Conservation (phyloP, 495 filamentous ascomycete species). For the Penicillium chermesinum region DNA sequence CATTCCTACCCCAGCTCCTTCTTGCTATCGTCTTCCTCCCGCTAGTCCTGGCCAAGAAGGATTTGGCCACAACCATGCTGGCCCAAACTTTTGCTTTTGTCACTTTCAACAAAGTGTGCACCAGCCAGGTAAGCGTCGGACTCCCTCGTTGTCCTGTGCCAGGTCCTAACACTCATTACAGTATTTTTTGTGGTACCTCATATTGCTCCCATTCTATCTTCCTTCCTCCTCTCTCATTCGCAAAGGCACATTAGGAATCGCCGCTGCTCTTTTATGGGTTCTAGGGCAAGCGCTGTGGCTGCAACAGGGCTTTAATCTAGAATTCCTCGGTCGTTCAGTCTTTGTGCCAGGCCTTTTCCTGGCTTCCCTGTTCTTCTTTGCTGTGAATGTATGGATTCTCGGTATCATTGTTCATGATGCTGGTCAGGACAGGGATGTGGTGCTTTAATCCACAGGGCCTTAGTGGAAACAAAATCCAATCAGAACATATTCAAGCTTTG, state of each 20-base stretch:
- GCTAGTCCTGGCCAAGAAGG: constrained; percentile 71
- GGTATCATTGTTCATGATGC: constrained; percentile 72
- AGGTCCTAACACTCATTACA: constrained; percentile 27
- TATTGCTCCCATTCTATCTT: constrained; percentile 88
- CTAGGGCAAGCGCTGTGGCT: constrained; percentile 72
- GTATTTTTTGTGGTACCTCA: constrained; percentile 98
- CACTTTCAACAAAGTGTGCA: constrained; percentile 97
- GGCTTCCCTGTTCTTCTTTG: constrained; percentile 71
- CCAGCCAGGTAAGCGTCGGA: constrained; percentile 67
- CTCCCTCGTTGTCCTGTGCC: not conserved
- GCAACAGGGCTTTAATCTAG: constrained; percentile 79
- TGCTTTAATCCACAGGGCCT: not conserved
- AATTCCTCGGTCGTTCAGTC: constrained; percentile 80
- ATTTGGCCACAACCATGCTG: constrained; percentile 82
- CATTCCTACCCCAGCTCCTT: constrained; percentile 82
- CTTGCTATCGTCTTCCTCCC: constrained; percentile 75
- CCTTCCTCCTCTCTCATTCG: constrained; percentile 67
- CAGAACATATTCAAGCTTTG: not conserved
- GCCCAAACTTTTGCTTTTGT: constrained; percentile 98
- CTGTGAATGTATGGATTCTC: constrained; percentile 81
- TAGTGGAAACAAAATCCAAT: not conserved
- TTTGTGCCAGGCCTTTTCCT: constrained; percentile 82
- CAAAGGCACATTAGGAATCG: constrained; percentile 53
- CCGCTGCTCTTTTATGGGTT: constrained; percentile 66
- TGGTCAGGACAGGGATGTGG: constrained; percentile 17